Conservation (phyloP, 1,284 basidiomycete genomes). For the Tilletia walkeri region DNA sequence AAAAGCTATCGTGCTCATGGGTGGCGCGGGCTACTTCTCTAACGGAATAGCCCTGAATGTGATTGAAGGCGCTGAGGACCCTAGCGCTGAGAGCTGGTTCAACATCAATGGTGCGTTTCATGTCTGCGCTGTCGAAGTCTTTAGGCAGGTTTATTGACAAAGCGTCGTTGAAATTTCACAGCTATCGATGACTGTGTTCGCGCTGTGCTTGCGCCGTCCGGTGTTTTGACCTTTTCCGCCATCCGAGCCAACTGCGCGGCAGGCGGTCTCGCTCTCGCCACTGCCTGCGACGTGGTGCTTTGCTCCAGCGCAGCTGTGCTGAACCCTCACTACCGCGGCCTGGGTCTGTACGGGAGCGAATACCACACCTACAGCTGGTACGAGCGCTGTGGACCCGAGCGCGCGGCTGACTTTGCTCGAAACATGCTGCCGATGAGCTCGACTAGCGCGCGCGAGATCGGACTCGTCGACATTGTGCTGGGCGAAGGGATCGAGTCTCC, state of each 20-base stretch:
- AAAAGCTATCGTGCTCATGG: constrained; percentile 57
- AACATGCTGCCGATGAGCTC: constrained; percentile 59
- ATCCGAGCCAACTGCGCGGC: constrained; percentile 60
- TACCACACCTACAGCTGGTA: constrained; percentile 59
- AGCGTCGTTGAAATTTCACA: constrained; percentile 22
- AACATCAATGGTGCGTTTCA: constrained; percentile 58
- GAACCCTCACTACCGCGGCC: constrained; percentile 59
- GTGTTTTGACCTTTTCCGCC: constrained; percentile 59
- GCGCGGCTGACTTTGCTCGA: constrained; percentile 52
- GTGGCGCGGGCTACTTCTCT: constrained; percentile 57
- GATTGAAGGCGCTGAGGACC: constrained; percentile 57
- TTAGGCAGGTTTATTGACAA: constrained; percentile 24
- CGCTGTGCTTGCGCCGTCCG: constrained; percentile 53
- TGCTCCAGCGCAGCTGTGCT: constrained; percentile 56
- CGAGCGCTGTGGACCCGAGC: constrained; percentile 54
- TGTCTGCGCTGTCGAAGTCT: constrained; percentile 33
- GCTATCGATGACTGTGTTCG: constrained; percentile 52
- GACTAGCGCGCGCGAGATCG: constrained; percentile 26
- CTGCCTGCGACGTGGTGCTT: constrained; percentile 58
- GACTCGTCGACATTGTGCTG: constrained; percentile 38
- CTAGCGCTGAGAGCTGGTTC: constrained; percentile 58
- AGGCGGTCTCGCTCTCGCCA: constrained; percentile 59
- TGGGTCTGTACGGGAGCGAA: constrained; percentile 59
- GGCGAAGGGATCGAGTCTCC: constrained; percentile 23
- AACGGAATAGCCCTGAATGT: constrained; percentile 61